These are phyloP conservation scores for Malbranchea zuffiana DNA, from an alignment of 2,329 filamentous ascomycete genomes.

Conservation along the genomic window DNA sequence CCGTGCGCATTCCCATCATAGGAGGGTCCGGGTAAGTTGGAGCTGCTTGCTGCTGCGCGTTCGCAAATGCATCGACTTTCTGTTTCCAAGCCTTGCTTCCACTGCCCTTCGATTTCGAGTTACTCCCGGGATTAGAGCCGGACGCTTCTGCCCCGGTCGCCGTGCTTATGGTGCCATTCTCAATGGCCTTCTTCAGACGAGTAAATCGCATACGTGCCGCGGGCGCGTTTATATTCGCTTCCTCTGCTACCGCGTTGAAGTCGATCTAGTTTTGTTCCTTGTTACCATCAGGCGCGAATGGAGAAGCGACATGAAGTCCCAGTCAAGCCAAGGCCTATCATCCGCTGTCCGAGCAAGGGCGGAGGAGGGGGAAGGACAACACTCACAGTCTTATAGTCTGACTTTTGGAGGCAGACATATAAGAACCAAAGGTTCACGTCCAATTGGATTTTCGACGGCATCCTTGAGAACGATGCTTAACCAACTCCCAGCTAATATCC, in stretches of 20 bases:
- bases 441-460: slow-evolving; percentile 31
- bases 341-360: neutral
- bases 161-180: slow-evolving; percentile 10
- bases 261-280: too few species aligned
- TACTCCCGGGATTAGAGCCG: neutral
- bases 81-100: neutral
- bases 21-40: neutral
- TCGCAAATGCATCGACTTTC: neutral
- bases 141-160: neutral
- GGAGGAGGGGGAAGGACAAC: slow-evolving; percentile 3
- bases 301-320: too few species aligned
- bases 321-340: neutral
- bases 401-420: slow-evolving; percentile 33
- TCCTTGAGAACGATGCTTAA: slow-evolving; percentile 19
- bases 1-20: too few species aligned
- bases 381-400: slow-evolving; percentile 30
- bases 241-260: slow-evolving; percentile 27
- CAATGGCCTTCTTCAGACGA: slow-evolving; percentile 24
- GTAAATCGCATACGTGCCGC: slow-evolving; percentile 33
- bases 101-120: slow-evolving; percentile 1
- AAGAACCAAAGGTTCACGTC: slow-evolving; percentile 35
- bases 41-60: neutral
- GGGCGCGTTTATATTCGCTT: slow-evolving; percentile 25
- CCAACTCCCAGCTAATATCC: too few species aligned
- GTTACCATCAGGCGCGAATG: too few species aligned